Percentiles rank a stretch among this genome's conserved stretches.
phyloP scores from a whole-genome alignment of 192 early-diverging fungal genomes.

The Podila epigama region DNA sequence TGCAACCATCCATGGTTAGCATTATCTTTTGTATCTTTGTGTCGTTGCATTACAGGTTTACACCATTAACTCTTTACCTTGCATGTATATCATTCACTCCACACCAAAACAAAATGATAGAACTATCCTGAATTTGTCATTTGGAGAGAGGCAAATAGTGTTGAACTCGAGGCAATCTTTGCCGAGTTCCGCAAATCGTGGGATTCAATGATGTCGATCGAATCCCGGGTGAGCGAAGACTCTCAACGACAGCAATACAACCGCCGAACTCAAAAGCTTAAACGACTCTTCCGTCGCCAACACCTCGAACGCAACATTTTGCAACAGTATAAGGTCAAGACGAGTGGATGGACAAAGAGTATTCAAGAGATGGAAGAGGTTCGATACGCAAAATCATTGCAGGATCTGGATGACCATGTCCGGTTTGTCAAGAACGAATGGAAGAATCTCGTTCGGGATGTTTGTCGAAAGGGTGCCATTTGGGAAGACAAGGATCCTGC shows the following conservation, averaged over 20 bases:
- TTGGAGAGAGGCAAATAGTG: conserved; percentile 62
- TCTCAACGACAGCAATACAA: conserved; percentile 50
- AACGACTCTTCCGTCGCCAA: conserved; percentile 54
- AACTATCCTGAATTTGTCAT: conserved; percentile 61
- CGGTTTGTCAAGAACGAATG: conserved; percentile 68
- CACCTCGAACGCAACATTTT: conserved; percentile 56
- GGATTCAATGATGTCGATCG: conserved; percentile 61
- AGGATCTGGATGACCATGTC: conserved; percentile 66
- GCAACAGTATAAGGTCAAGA: conserved; percentile 59
- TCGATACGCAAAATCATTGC: conserved; percentile 62
- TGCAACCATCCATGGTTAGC: no score
- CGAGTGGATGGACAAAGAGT: conserved; percentile 57
- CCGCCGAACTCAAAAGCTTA: conserved; percentile 60
- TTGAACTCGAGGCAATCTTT: conserved; percentile 64
- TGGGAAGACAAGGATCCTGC: conserved; percentile 58
- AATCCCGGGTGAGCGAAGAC: conserved; percentile 61
- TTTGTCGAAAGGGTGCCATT: conserved; percentile 67
- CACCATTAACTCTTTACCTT: no score
- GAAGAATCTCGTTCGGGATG: conserved; percentile 58
- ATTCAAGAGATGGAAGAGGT: conserved; percentile 66
- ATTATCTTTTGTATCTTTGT: no score
- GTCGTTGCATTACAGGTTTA: no score
- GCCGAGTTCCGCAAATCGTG: conserved; percentile 63
- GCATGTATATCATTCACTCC: no score
- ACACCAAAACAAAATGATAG: conserved; percentile 23